Conservation (phyloP, 1,284 basidiomycete genomes). For the Ceratobasidium sp. region DNA sequence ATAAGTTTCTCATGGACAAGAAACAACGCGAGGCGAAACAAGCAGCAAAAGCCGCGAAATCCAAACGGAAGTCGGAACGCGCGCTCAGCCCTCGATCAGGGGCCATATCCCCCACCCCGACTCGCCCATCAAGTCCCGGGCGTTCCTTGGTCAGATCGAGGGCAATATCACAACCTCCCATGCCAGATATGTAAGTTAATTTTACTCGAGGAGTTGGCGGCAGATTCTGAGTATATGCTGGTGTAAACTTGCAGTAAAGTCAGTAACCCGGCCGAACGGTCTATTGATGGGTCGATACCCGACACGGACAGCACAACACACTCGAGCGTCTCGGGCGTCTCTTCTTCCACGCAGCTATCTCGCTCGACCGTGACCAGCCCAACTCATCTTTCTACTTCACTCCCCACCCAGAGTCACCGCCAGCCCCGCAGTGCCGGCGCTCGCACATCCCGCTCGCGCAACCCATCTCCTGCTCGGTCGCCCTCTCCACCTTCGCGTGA, state of each 20-base stretch:
- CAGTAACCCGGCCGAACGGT: not conserved
- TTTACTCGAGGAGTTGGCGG: not conserved
- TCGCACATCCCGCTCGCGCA: constrained; percentile 6
- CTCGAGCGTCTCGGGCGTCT: not conserved
- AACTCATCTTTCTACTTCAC: not conserved
- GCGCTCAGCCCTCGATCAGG: constrained; percentile 11
- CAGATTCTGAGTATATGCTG: constrained; percentile 20
- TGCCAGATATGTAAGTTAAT: constrained; percentile 27
- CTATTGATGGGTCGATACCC: not conserved
- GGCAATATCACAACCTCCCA: constrained; percentile 10
- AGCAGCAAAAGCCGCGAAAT: constrained; percentile 34
- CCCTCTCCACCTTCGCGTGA: constrained; percentile 11
- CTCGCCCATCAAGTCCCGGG: constrained; percentile 17
- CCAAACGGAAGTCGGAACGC: constrained; percentile 26
- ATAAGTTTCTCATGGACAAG: constrained; percentile 39
- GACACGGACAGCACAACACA: not conserved
- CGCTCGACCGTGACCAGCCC: constrained; percentile 31
- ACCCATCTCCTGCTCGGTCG: constrained; percentile 1
- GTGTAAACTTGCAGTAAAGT: not conserved
- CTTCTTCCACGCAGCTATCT: not conserved
- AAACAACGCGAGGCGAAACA: constrained; percentile 31
- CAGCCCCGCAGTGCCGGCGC: not conserved
- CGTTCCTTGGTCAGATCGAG: constrained; percentile 1
- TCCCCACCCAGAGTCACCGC: not conserved
- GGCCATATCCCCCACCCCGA: not conserved